These are phyloP conservation scores for Wickerhamiella azymoides DNA, from an alignment of 805 yeast genomes.

Conservation along the genomic window DNA sequence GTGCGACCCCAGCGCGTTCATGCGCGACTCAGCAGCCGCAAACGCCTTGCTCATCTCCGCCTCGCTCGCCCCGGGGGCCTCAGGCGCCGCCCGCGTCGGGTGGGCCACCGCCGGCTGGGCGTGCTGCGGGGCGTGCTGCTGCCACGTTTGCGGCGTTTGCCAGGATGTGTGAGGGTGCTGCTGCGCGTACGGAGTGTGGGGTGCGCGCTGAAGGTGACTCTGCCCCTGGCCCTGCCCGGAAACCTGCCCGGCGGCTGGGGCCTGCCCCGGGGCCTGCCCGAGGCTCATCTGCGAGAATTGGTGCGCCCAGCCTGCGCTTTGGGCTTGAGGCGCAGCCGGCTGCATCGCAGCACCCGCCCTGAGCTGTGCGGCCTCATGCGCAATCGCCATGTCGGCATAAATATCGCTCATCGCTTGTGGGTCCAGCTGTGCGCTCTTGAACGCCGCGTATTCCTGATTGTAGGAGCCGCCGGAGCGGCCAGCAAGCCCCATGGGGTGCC, in stretches of 20 bases:
- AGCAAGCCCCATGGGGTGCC: background rate
- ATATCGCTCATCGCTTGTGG: background rate
- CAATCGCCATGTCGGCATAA: background rate
- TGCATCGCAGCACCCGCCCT: too few species aligned
- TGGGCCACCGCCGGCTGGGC: too few species aligned
- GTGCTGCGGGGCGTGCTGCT: too few species aligned
- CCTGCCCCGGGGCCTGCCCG: background rate
- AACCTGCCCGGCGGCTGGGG: background rate
- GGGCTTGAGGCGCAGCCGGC: too few species aligned
- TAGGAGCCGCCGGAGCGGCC: background rate
- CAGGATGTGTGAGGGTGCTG: background rate
- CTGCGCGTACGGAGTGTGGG: background rate
- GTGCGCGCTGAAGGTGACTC: too few species aligned
- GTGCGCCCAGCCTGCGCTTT: constrained; percentile 2
- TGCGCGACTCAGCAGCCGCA: constrained; percentile 12
- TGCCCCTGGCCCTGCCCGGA: background rate
- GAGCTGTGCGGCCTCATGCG: background rate
- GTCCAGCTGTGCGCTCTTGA: background rate
- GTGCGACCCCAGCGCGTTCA: background rate
- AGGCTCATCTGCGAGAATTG: constrained; percentile 4
- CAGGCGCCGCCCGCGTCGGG: background rate
- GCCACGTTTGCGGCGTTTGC: background rate
- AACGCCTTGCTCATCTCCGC: constrained; percentile 14
- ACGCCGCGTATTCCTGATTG: background rate
- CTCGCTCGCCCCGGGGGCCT: background rate